Base-by-base conservation (phyloP, 2,329 filamentous ascomycete species). In the Penicillium carneum region DNA sequence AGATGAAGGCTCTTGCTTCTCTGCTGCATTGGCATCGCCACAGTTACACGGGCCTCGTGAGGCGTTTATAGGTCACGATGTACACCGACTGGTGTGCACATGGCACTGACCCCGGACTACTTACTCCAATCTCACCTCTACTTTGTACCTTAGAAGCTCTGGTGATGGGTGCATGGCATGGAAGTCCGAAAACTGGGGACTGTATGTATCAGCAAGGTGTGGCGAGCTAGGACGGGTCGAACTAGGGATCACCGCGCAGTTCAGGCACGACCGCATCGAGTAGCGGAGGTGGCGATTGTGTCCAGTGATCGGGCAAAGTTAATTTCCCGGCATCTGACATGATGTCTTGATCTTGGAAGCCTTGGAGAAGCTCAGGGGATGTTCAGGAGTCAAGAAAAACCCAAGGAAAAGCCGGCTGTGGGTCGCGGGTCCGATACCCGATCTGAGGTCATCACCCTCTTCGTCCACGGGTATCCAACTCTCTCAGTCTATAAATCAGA, bases 61-160 rank as follows among this genome's bases (percentile, higher is more conserved):
- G 58, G 34, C 38, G 29, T 29, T 52, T 36, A 34, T 34, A 20
- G 6, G 41, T 38, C n/a, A 38, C 33, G 14, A 26, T 26, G 31
- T 68, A 69, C 68, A 70, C 66, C 65, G 63, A 63, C 63, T 62
- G 42, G 58, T 63, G 63, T 60, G 48, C 68, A 68, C 64, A 69
- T 69, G 64, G 66, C 64, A 57, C 61, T 58, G 59, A 59, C 46
- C 46, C 46, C 57, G 14, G 41, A 45, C 18, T 38, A 29, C 29
- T 36, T 42, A 3, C 31, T 51, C 20, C 45, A 47, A 11, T 52
- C 48, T 57, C 53, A 49, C 46, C 47, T 53, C 46, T 55, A 20
- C 48, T 57, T 11, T 16, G 34, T 55, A 20, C 48, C 54, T 11
- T 16, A 26, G 45, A 14, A 50, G 14, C 14, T 48, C 26, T 29